A percentile compares a stretch with the other conserved stretches of the same genome.
Evolutionary conservation across 768 basidiomycete genomes (phyloP).

Genomic region (Suillus tomentosus): DNA sequence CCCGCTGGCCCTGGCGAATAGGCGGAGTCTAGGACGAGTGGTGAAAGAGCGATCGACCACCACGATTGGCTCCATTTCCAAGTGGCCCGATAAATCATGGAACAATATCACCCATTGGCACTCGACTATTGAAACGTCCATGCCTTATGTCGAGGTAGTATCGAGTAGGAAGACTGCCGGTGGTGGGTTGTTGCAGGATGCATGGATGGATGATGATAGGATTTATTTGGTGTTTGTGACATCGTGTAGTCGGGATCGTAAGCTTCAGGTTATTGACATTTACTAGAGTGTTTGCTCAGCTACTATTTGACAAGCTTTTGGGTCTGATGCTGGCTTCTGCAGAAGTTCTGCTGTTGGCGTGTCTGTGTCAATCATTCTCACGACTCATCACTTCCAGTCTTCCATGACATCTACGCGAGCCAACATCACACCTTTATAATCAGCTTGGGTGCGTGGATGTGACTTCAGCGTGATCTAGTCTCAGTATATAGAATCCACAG

Average conservation of each 20-base stretch:
- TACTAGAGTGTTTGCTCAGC: too few relatives aligned
- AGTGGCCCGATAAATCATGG: background rate
- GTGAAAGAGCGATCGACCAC: background rate
- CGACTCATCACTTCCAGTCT: constrained; percentile 7
- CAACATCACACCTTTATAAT: constrained; percentile 4
- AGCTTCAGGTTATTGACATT: background rate
- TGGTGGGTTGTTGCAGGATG: background rate
- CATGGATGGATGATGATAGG: background rate
- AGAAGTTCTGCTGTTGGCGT: background rate
- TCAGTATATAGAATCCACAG: constrained; percentile 9
- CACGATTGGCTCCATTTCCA: background rate
- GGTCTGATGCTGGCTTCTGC: too few relatives aligned
- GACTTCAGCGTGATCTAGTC: too few relatives aligned
- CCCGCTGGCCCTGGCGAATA: background rate
- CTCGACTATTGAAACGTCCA: background rate
- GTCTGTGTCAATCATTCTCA: constrained; percentile 1
- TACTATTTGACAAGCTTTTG: too few relatives aligned
- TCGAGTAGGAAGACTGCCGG: background rate
- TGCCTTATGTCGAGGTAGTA: background rate
- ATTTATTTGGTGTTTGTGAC: background rate
- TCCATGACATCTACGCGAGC: constrained; percentile 33
- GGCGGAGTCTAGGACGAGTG: background rate
- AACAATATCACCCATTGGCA: background rate
- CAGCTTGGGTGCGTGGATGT: too few relatives aligned
- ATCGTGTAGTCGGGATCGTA: too few relatives aligned